Evolutionary conservation across 202 grass and related monocot species (phyloP).

Genomic region (Musa balbisiana): DNA sequence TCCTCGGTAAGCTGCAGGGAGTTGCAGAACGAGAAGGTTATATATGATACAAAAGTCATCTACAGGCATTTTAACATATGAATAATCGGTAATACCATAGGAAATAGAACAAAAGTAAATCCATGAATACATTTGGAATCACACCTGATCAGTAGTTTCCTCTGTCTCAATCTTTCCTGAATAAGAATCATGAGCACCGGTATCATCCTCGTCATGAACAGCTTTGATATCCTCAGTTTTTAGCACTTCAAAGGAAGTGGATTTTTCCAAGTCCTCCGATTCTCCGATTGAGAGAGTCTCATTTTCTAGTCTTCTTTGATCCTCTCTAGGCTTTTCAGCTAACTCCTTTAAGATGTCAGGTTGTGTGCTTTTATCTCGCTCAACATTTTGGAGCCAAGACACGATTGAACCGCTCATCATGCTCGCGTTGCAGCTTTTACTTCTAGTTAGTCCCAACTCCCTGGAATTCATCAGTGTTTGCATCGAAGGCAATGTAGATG

Average conservation of each 20-base stretch:
- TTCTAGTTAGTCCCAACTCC: conserved; percentile 41
- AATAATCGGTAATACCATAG: too few relatives aligned
- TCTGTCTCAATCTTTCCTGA: background rate
- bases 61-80: too few relatives aligned
- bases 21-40: too few relatives aligned
- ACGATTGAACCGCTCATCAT: conserved; percentile 55
- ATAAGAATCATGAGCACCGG: background rate
- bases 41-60: too few relatives aligned
- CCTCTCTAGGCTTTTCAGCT: conserved; percentile 35
- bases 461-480: conserved; percentile 45
- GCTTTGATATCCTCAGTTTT: conserved; percentile 1
- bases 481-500: conserved; percentile 19
- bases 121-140: background rate
- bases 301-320: conserved; percentile 44
- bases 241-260: conserved; percentile 13
- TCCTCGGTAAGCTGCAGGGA: too few relatives aligned
- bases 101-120: too few relatives aligned
- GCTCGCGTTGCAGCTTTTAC: conserved; percentile 71
- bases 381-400: conserved; percentile 49
- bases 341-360: conserved; percentile 38
- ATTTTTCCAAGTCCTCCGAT: conserved; percentile 22
- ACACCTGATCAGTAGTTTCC: background rate
- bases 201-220: background rate
- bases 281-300: conserved; percentile 23
- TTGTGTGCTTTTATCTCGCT: conserved; percentile 32